Evolutionary conservation across 1,139 yeast species (phyloP).

Genomic region (Candida labiduridarum): DNA sequence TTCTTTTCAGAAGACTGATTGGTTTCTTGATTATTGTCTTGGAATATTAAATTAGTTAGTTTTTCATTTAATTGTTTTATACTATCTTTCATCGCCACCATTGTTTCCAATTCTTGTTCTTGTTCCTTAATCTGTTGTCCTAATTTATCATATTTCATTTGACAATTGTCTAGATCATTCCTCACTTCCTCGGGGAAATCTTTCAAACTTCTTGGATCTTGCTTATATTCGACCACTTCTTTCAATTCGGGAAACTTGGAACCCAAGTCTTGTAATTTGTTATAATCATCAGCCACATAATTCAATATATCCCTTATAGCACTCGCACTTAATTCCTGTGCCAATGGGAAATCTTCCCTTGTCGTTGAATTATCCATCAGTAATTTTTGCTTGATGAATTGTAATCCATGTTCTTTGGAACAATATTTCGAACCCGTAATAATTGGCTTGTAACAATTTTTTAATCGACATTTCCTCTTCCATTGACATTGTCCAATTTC

Average conservation of each 20-base stretch:
- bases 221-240: slow-evolving; percentile 31
- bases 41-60: slow-evolving; percentile 18
- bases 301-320: slow-evolving; percentile 23
- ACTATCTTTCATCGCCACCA: slow-evolving; percentile 37
- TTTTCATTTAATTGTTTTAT: slow-evolving; percentile 42
- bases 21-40: slow-evolving; percentile 14
- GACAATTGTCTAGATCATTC: slow-evolving; percentile 20
- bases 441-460: slow-evolving; percentile 63
- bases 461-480: slow-evolving; percentile 75
- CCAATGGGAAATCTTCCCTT: slow-evolving; percentile 10
- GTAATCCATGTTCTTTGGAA: slow-evolving; percentile 67
- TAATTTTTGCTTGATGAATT: slow-evolving; percentile 41
- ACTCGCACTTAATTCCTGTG: slow-evolving; percentile 19
- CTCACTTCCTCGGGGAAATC: slow-evolving; percentile 34
- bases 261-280: slow-evolving; percentile 26
- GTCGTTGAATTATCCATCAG: slow-evolving; percentile 21
- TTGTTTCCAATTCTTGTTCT: slow-evolving; percentile 22
- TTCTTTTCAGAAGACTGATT: slow-evolving; percentile 17
- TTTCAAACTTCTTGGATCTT: slow-evolving; percentile 29
- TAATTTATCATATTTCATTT: slow-evolving; percentile 25
- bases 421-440: slow-evolving; percentile 68
- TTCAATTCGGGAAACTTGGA: slow-evolving; percentile 42
- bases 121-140: slow-evolving; percentile 21
- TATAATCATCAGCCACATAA: slow-evolving; percentile 15
- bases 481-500: slow-evolving; percentile 53